Conservation (phyloP, 116 monocot species). For the Papilionanthe hybrid region DNA sequence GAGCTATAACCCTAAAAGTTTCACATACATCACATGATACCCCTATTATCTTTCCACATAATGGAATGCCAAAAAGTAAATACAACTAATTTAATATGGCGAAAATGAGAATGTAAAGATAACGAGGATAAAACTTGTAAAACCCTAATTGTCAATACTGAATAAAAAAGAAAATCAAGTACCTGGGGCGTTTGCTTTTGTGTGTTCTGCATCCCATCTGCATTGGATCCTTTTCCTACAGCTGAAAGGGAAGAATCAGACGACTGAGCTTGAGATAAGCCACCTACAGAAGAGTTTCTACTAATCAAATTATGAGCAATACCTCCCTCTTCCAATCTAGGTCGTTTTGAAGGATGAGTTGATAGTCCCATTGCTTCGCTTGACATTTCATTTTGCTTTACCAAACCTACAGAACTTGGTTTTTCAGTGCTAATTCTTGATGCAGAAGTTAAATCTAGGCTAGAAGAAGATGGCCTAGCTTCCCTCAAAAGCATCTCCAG, state of each 20-base stretch:
- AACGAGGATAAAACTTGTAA: neutral
- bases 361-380: slow-evolving; percentile 18
- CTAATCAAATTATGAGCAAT: slow-evolving; percentile 9
- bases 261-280: slow-evolving; percentile 21
- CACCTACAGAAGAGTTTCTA: slow-evolving; percentile 13
- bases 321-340: slow-evolving; percentile 48
- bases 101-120: neutral
- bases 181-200: slow-evolving; percentile 51
- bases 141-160: neutral
- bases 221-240: slow-evolving; percentile 21
- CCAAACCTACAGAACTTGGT: slow-evolving; percentile 18
- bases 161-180: slow-evolving; percentile 6
- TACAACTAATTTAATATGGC: neutral
- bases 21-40: too few species aligned
- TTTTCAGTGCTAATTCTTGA: slow-evolving; percentile 14
- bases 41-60: neutral
- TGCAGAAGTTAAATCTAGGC: slow-evolving; percentile 19
- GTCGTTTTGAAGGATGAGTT: slow-evolving; percentile 47
- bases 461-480: slow-evolving; percentile 17
- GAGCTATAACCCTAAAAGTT: too few species aligned
- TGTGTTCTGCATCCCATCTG: slow-evolving; percentile 27
- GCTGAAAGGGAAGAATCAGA: slow-evolving; percentile 11
- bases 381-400: slow-evolving; percentile 14
- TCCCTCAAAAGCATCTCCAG: slow-evolving; percentile 25
- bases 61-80: neutral